Evolutionary conservation across 176 grass and related monocot species (phyloP), one percentile per base, ranked within the genome.

Genomic region (Themeda triandra): DNA sequence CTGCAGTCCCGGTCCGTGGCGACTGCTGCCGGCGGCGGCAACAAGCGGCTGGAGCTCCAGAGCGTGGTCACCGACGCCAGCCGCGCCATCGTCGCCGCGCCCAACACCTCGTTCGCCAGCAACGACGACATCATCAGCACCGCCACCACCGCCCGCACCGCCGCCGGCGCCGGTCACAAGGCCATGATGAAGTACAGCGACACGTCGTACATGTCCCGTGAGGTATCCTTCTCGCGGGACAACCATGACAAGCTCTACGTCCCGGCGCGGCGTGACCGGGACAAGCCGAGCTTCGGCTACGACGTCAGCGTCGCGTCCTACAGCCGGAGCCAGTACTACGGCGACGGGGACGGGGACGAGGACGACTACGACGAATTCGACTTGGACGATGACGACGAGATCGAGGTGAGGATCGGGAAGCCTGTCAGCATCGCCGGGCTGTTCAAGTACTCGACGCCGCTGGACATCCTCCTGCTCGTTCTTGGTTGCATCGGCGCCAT

Each of bases 21-120:
- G 2, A 80, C 86, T 91, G 6, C 48, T 14, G 53, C 53, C 1
- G 53, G 18, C 0, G 41, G 32, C 58, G 58, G 41, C 6, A 15
- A 65, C 54, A 83, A 78, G 80, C 84, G 92, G 84, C 86, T 94
- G 10, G 89, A 91, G 81, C 89, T 94, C 21, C 89, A 69, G 71
- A 94, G 92, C 63, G 54, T 84, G 5, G 92, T 89, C 8, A 84
- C 84, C 1, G 56, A 84, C 18, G 73, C 89, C 21, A 84, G 78
- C 66, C 69, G 69, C 23, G 81, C 71, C 81, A 83, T 75, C 21
- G 49, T 64, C 31, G 23, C 30, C 18, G 76, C 70, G 17, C 56
- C 81, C 8, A 68, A 82, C 40, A 63, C 73, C 9, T 94, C 92
- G 2, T 87, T 91, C 10, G 89, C 77, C 21, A 87, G 87, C 77